These are phyloP conservation scores for Babesia gibsoni DNA, from an alignment of 169 alveolate species.

Conservation along the genomic window DNA sequence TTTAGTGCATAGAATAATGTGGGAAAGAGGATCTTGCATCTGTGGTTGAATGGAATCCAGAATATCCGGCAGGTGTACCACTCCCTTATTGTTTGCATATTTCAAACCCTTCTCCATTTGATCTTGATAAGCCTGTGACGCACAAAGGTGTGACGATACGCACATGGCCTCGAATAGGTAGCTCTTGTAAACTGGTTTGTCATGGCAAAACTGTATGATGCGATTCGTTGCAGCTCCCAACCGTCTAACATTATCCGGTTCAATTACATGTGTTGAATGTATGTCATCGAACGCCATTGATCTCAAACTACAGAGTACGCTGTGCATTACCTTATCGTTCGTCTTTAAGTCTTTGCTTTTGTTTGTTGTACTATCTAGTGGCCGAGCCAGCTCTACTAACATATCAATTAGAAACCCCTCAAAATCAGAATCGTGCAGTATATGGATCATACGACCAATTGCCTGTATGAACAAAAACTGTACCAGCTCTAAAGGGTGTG, in stretches of 20 bases:
- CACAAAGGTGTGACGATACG: background rate
- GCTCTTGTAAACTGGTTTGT: slow-evolving; percentile 17
- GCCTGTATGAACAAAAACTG: background rate
- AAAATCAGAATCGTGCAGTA: slow-evolving; percentile 9
- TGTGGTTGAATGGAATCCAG: background rate
- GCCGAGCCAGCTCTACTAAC: background rate
- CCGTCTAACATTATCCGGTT: background rate
- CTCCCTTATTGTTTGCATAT: background rate
- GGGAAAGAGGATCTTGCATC: slow-evolving; percentile 20
- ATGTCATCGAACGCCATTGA: too few relatives aligned
- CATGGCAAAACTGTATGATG: slow-evolving; percentile 5
- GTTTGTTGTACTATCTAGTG: background rate
- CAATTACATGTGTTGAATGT: background rate
- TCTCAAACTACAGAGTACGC: slow-evolving; percentile 6
- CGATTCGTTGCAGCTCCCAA: background rate
- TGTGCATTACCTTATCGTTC: background rate
- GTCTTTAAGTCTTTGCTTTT: background rate
- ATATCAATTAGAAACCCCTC: slow-evolving; percentile 5
- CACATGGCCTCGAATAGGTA: slow-evolving; percentile 9
- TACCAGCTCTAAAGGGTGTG: slow-evolving; percentile 27
- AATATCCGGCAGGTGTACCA: background rate
- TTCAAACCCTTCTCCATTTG: too few relatives aligned
- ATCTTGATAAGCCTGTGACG: background rate
- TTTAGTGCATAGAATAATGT: background rate
- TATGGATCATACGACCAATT: slow-evolving; percentile 7